These are phyloP conservation scores for Clarireedia paspali DNA, from an alignment of 2,329 filamentous ascomycete genomes.

Conservation along the genomic window DNA sequence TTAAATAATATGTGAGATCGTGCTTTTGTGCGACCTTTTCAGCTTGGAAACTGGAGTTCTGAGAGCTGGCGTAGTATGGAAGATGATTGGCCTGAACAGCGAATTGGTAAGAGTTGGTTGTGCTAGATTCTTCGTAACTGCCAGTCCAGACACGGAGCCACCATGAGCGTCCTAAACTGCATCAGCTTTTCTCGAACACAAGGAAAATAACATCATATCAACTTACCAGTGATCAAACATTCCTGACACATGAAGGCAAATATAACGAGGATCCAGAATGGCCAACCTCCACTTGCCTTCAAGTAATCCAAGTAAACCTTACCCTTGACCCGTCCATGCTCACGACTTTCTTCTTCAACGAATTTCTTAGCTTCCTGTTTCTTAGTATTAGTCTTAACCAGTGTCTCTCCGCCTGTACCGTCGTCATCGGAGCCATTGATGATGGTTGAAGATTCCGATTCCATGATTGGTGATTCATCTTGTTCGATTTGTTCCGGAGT, in stretches of 20 bases:
- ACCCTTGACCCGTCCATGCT: constrained; percentile 60
- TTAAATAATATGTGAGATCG: constrained; percentile 54
- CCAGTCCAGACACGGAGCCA: constrained; percentile 59
- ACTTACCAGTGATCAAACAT: constrained; percentile 44
- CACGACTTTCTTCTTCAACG: constrained; percentile 66
- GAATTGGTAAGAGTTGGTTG: constrained; percentile 29
- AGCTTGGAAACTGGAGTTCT: background rate
- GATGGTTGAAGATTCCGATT: constrained; percentile 33
- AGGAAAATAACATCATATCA: background rate
- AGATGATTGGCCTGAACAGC: constrained; percentile 30
- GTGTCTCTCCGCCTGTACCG: constrained; percentile 34
- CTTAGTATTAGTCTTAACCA: constrained; percentile 45
- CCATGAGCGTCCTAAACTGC: constrained; percentile 44
- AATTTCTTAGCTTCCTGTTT: constrained; percentile 54
- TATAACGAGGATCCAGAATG: constrained; percentile 50
- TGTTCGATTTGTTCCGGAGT: constrained; percentile 36
- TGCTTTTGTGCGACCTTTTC: background rate
- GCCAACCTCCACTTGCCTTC: constrained; percentile 53
- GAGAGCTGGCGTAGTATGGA: background rate
- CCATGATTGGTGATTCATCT: constrained; percentile 35
- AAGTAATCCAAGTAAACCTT: constrained; percentile 63
- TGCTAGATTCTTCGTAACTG: constrained; percentile 29
- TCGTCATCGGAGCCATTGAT: constrained; percentile 45
- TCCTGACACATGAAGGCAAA: constrained; percentile 48
- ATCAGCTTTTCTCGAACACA: background rate